Base-by-base conservation (phyloP, 1,139 yeast species). In the Arxiozyma telluris region DNA sequence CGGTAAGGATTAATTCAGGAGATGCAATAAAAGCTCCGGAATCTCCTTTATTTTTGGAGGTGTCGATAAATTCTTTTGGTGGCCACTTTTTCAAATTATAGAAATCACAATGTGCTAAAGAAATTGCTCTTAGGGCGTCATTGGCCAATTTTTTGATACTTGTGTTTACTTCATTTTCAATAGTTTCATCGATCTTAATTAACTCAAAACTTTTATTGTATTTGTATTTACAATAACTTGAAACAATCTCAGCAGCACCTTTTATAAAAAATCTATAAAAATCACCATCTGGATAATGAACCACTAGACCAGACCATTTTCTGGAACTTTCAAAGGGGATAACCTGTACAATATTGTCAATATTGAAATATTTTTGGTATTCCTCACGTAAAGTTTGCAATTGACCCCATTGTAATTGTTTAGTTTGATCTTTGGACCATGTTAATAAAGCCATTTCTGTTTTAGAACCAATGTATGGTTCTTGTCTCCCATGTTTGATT, bases 201-300 rank as follows among this genome's bases (percentile, higher is more conserved):
- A 62, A 47, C n/a, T 65, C 58, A 9, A 75, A 75, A 49, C 73
- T 70, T 22, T 73, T 57, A 23, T 66, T 61, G 21, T 66, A 59
- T 57, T 64, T 73, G 61, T 66, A 68, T 58, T 58, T 76, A 69
- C 96, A 87, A 59, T 78, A 74, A 52, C 77, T 76, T 61, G 88
- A 77, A 20, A 93, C 77, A 57, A 91, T 81, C 71, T 93, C 99
- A 0, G 97, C 93, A 1, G 98, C 98, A 58, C 99, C 98, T 73
- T 93, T 93, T 57, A 87, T 75, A 58, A 80, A 84, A 53, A 90
- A 73, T 56, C 94, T 78, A 69, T 71, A 85, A 1, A 79, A 80
- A 43, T 74, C 60, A 7, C 65, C 60, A 21, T 64, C 64, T 20
- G 72, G 66, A 17, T 66, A 59, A 57, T 76, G 76, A 56, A 84